Base-by-base conservation (phyloP, 2,329 filamentous ascomycete genomes). In the Fusarium kyushuense region DNA sequence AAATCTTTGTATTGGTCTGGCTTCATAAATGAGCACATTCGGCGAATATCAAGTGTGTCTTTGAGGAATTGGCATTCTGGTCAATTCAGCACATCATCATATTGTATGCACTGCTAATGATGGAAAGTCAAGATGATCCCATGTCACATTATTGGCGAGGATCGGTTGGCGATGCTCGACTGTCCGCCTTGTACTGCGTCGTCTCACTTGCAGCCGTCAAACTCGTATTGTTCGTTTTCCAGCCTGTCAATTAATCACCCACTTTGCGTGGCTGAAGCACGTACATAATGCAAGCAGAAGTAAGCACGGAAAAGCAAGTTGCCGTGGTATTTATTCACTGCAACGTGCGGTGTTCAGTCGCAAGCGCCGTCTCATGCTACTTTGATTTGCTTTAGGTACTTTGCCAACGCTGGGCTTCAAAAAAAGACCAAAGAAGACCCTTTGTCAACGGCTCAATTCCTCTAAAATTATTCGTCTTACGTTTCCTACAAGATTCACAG, bases 141-240 rank as follows among this genome's bases (percentile, higher is more conserved):
- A 38, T 30, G 43, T 36, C 53, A 43, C 41, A 25, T 38, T 35
- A 59, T 70, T 67, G 66, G 58, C 46, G 54, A 67, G 51, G 42
- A 56, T 67, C 45, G 56, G 32, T 49, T 54, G 65, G 65, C 14
- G 33, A 59, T 64, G 40, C 53, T 66, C 42, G 42, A 47, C 46
- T 56, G 25, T 51, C n/a, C 40, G 29, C 49, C 19, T 40, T 42
- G 40, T 43, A 43, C 27, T 19, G 40, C 16, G 48, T 56, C 54
- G 66, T 70, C 46, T 70, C 54, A 69, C 58, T 51, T 36, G 48
- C 51, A 64, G 54, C 48, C 51, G 62, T 65, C 62, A 49, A 43
- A 67, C 36, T 47, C 54, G 21, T 57, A 49, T 42, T 42, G 27
- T 55, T 19, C 38, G 36, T 41, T 63, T 51, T 38, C 30, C 35